Percentiles rank a stretch among this genome's conserved stretches.
Evolutionary conservation across 139 green algal species (phyloP).

Genomic region (Coelastrella sp.): DNA sequence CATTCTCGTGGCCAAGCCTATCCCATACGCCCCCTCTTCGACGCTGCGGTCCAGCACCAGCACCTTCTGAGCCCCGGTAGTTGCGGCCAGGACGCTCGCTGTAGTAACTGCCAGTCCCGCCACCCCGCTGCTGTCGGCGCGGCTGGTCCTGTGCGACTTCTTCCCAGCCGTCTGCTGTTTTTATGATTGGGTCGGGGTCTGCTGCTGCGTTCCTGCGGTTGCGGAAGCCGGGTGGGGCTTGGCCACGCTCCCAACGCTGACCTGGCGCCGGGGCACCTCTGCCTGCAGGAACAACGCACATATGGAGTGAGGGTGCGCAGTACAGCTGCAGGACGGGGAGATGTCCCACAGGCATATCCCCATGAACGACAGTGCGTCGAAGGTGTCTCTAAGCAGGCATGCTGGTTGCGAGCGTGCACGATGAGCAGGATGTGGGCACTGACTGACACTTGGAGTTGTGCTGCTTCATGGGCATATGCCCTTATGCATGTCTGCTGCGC

Average conservation of each 20-base stretch:
- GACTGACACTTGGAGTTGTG: too few relatives aligned
- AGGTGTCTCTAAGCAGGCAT: neutral
- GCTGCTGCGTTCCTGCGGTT: slow-evolving; percentile 6
- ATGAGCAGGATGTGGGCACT: too few relatives aligned
- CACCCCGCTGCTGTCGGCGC: neutral
- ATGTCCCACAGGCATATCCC: too few relatives aligned
- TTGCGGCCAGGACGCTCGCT: neutral
- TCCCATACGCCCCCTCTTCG: neutral
- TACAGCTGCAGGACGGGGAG: neutral
- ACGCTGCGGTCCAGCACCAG: neutral
- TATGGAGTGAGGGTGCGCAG: neutral
- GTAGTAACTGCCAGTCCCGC: neutral
- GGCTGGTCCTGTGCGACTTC: slow-evolving; percentile 17
- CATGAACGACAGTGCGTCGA: neutral
- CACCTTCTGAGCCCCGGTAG: neutral
- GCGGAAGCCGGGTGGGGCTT: neutral
- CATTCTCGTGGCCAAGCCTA: neutral
- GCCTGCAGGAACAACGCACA: neutral
- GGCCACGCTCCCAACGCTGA: slow-evolving; percentile 28
- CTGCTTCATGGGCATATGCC: too few relatives aligned
- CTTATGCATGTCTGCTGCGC: too few relatives aligned
- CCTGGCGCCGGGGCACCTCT: neutral
- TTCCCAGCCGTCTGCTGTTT: slow-evolving; percentile 25
- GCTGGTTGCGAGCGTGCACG: too few relatives aligned
- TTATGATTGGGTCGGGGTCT: slow-evolving; percentile 1